phyloP scores from a whole-genome alignment of 140 eudicot genomes.

The Senecio squalidus region DNA sequence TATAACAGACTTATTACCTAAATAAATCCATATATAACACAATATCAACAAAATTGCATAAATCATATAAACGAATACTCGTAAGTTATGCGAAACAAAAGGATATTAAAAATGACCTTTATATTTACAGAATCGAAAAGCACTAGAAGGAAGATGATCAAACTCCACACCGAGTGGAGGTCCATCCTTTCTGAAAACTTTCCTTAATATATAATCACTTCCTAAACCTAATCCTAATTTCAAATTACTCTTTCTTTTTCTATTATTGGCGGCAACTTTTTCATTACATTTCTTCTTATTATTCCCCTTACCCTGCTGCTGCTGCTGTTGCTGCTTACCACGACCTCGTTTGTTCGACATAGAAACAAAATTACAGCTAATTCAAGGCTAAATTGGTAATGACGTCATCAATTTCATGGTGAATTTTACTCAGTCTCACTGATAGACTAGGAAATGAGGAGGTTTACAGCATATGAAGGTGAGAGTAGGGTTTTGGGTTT shows the following conservation, averaged over 20 bases:
- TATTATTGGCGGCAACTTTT: slow-evolving; percentile 29
- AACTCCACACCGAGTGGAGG: slow-evolving; percentile 75
- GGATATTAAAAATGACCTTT: slow-evolving; percentile 24
- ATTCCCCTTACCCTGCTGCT: neutral
- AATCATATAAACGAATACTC: no score
- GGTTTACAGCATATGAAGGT: slow-evolving; percentile 25
- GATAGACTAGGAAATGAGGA: slow-evolving; percentile 4
- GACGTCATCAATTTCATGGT: slow-evolving; percentile 21
- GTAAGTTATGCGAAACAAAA: neutral
- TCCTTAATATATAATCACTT: slow-evolving; percentile 40
- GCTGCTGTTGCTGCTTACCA: slow-evolving; percentile 25
- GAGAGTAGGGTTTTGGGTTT: slow-evolving; percentile 55
- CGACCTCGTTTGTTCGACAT: slow-evolving; percentile 35
- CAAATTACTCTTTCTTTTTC: slow-evolving; percentile 23
- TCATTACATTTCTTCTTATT: slow-evolving; percentile 10
- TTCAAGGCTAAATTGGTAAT: slow-evolving; percentile 17
- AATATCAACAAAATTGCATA: no score
- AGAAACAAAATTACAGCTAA: neutral
- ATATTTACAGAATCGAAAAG: slow-evolving; percentile 38
- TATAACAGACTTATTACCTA: no score
- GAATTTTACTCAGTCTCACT: neutral
- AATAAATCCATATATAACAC: no score
- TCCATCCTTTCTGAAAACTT: slow-evolving; percentile 72
- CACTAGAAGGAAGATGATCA: slow-evolving; percentile 58
- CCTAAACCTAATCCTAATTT: slow-evolving; percentile 24